Evolutionary conservation across 257 asterid species (phyloP), one percentile per base, ranked within the genome.

Genomic region (Capsicum chinense): DNA sequence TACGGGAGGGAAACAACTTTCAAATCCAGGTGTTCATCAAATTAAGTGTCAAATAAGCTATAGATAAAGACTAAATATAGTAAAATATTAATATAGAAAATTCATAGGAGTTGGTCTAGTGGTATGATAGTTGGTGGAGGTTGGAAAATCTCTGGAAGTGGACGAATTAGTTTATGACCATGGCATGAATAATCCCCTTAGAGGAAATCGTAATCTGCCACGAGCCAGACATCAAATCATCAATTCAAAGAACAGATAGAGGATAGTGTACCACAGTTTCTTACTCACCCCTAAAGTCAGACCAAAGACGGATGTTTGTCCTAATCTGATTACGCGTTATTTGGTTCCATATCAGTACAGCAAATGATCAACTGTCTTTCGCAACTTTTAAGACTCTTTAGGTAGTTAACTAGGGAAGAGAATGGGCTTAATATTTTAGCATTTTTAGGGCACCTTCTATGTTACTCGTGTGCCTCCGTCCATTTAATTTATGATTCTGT

Each of bases 61-160:
- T 69, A 39, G 9, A 69, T 11, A 16, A 39, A 68, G 8, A 16
- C 26, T 7, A 15, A 42, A 69, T 56, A 16, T 26, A 16, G 62
- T 50, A 50, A 48, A 21, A 19, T 21, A 19, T 6, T 19, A 50
- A 12, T 26, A 44, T 50, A 50, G 79, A 73, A 21, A 73, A 48
- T 74, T 74, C 2, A 12, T 50, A 48, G 44, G 44, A 74, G 80
- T 50, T 74, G 60, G 81, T 74, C 47, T 50, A 21, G 81, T 50
- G 44, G 81, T 44, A 74, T 54, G 42, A 12, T 50, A 54, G 21
- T 50, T 50, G 62, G 62, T 50, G 42, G 81, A 74, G 7, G 57
- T 33, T 50, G 81, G 62, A 12, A 74, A 21, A 74, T 21, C 47
- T 50, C 57, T 74, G 62, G 80, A 74, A 69, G 21, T 44, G 19